A percentile compares a stretch with the other conserved stretches of the same genome.
phyloP scores from a whole-genome alignment of 129 eudicot species.

The Ambrosia artemisiifolia region DNA sequence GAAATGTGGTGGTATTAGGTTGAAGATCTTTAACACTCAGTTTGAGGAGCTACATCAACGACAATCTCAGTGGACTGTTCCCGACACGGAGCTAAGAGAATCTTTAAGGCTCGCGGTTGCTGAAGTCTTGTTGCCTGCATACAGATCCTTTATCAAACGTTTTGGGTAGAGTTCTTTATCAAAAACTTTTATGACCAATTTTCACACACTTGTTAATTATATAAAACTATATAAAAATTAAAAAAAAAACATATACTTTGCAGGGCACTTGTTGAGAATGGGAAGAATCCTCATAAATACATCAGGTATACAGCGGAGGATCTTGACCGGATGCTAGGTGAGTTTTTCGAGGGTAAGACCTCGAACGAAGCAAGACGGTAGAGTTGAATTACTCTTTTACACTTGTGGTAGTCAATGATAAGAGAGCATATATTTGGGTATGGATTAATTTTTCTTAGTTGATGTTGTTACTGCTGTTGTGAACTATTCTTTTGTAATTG shows the following conservation, averaged over 20 bases:
- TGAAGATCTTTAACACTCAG: slow-evolving; percentile 75
- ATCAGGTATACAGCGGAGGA: slow-evolving; percentile 87
- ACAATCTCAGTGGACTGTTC: slow-evolving; percentile 99
- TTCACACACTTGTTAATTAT: not conserved
- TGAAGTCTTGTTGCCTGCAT: slow-evolving; percentile 94
- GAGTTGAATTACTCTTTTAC: slow-evolving; percentile 26
- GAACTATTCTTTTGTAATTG: slow-evolving; percentile 31
- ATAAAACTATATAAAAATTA: too few relatives aligned
- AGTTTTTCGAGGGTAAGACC: slow-evolving; percentile 91
- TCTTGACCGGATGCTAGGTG: slow-evolving; percentile 96
- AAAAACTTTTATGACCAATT: not conserved
- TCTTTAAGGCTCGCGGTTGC: slow-evolving; percentile 97
- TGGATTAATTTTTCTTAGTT: slow-evolving; percentile 16
- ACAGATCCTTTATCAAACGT: slow-evolving; percentile 94
- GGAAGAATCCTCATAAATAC: slow-evolving; percentile 91
- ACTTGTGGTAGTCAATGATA: slow-evolving; percentile 19
- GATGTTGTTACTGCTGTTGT: slow-evolving; percentile 10
- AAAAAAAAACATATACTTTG: not conserved
- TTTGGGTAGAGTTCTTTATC: slow-evolving; percentile 44
- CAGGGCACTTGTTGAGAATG: slow-evolving; percentile 91
- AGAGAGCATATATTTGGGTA: slow-evolving; percentile 18
- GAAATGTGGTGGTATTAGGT: slow-evolving; percentile 38
- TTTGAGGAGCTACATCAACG: slow-evolving; percentile 99
- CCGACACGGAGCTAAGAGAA: slow-evolving; percentile 92
- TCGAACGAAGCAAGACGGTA: slow-evolving; percentile 71